Percentiles rank a stretch among this genome's conserved stretches.
phyloP scores from a whole-genome alignment of 768 basidiomycete genomes.

The Phanerochaete sordida region DNA sequence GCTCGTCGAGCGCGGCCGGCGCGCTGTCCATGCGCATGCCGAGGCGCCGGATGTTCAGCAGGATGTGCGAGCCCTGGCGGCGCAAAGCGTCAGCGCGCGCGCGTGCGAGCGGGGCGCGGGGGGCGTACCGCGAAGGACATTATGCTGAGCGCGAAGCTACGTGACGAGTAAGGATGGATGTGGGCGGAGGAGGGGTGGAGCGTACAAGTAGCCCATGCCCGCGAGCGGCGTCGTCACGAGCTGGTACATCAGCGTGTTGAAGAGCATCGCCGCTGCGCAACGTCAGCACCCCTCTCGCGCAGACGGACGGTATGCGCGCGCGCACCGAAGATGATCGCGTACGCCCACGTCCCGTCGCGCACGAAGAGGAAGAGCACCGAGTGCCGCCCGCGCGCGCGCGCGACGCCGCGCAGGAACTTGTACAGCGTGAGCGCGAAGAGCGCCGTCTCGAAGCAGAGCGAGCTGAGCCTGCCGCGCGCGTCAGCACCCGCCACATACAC shows the following conservation, averaged over 20 bases:
- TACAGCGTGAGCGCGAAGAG: constrained; percentile 8
- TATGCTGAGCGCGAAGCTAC: constrained; percentile 1
- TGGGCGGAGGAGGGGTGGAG: neutral
- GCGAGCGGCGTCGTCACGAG: constrained; percentile 12
- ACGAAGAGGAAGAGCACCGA: constrained; percentile 10
- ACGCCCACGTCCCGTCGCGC: constrained; percentile 15
- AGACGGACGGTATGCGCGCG: neutral
- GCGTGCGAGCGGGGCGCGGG: neutral
- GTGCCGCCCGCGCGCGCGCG: neutral
- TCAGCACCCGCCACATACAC: too few relatives aligned
- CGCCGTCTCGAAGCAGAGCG: constrained; percentile 11
- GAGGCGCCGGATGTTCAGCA: constrained; percentile 1
- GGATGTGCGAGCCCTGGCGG: constrained; percentile 1
- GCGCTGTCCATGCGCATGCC: neutral
- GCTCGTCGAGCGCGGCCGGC: neutral
- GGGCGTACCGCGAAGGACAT: constrained; percentile 8
- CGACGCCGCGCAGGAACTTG: constrained; percentile 1
- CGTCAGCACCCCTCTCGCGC: neutral
- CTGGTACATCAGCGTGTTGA: constrained; percentile 21
- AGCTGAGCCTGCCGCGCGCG: constrained; percentile 2
- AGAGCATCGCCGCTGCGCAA: constrained; percentile 12
- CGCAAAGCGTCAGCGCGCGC: neutral
- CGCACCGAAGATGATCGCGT: constrained; percentile 12
- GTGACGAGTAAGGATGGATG: neutral
- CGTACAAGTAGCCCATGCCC: constrained; percentile 20